A percentile compares a stretch with the other conserved stretches of the same genome.
Conservation (phyloP, 495 filamentous ascomycete genomes). For the Penicillium cataractarum region DNA sequence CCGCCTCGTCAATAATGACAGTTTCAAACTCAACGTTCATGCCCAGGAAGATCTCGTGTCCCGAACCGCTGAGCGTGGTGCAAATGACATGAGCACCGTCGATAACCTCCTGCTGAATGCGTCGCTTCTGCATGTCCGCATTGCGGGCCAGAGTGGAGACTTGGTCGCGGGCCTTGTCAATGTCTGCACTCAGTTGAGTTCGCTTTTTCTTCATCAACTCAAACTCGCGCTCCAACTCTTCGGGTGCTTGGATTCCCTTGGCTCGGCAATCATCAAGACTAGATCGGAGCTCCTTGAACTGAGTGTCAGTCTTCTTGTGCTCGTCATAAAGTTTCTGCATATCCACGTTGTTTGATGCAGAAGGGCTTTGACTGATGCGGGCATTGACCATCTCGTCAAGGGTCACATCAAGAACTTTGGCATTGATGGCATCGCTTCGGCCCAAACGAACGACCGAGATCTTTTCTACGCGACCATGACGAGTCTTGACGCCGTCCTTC, state of each 20-base stretch:
- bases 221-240: constrained; percentile 75
- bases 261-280: constrained; percentile 71
- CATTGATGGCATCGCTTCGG: constrained; percentile 89
- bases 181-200: constrained; percentile 72
- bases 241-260: constrained; percentile 59
- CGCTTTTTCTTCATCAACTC: constrained; percentile 74
- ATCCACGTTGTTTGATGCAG: constrained; percentile 50
- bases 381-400: constrained; percentile 87
- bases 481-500: constrained; percentile 82
- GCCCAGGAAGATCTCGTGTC: constrained; percentile 96
- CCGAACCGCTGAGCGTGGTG: constrained; percentile 91
- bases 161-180: constrained; percentile 83
- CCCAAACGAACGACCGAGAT: constrained; percentile 89
- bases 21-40: constrained; percentile 97
- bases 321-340: constrained; percentile 80
- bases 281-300: constrained; percentile 66
- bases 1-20: constrained; percentile 96
- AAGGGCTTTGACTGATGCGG: constrained; percentile 54
- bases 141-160: constrained; percentile 76
- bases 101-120: constrained; percentile 87
- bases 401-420: constrained; percentile 87
- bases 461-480: constrained; percentile 68
- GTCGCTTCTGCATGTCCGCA: constrained; percentile 80
- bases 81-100: constrained; percentile 91
- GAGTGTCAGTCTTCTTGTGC: constrained; percentile 73